A percentile compares a stretch with the other conserved stretches of the same genome.
Evolutionary conservation across 2,329 filamentous ascomycete genomes (phyloP).

Genomic region (Fusarium incarnatum): DNA sequence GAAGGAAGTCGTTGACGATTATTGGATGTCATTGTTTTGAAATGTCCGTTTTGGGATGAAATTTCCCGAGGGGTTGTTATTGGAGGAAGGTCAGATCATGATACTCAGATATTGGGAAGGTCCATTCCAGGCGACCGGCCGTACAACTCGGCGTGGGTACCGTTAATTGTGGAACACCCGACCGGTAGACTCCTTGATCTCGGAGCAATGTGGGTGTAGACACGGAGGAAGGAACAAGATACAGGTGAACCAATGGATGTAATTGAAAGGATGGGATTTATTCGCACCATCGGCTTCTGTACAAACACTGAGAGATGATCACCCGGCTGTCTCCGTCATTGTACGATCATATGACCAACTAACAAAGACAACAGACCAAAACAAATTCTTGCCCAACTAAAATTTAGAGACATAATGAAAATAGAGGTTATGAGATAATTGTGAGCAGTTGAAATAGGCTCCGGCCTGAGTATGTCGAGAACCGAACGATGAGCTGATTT

Average conservation of each 20-base stretch:
- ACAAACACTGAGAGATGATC: background rate
- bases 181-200: background rate
- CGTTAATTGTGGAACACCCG: background rate
- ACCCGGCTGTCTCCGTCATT: background rate
- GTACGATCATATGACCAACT: background rate
- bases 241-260: background rate
- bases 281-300: background rate
- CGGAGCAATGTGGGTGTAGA: background rate
- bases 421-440: background rate
- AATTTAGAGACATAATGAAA: accelerated
- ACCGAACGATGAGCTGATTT: slow-evolving; percentile 31
- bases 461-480: slow-evolving; percentile 1
- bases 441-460: slow-evolving; percentile 3
- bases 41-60: slow-evolving; percentile 18
- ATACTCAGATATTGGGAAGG: background rate
- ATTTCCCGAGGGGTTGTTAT: background rate
- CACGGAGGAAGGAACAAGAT: background rate
- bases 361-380: background rate
- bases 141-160: background rate
- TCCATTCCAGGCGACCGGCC: background rate
- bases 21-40: slow-evolving; percentile 22
- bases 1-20: slow-evolving; percentile 8
- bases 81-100: background rate
- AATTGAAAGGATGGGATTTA: background rate
- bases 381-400: background rate